Evolutionary conservation across 805 yeast species (phyloP), one percentile per base, ranked within the genome.

Genomic region (Lipomyces spencermartinsiae): DNA sequence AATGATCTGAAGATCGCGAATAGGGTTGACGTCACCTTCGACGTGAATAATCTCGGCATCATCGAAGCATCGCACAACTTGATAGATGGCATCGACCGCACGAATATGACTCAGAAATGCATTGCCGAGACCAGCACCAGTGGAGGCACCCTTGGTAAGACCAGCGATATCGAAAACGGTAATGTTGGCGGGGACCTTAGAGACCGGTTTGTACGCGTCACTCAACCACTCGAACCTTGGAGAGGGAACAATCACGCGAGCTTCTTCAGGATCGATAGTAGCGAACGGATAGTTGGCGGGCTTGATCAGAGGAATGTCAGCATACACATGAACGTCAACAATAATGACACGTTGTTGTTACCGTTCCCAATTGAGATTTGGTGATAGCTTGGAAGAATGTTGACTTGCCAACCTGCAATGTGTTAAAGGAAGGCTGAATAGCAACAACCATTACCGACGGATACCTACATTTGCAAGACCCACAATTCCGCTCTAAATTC

Each of bases 201-300:
- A 71, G 76, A 92, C 90, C 69, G 98, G 94, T 78, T 80, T 79
- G 85, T 92, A 95, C 76, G 90, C 81, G 62, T 86, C 86, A 75
- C 86, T 85, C 63, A 95, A 85, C 70, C 84, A 85, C 76, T 94
- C 97, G 76, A 95, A 88, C 79, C 97, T 88, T 70, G 90, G 86
- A 69, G 97, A 91, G 75, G 97, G 97, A 69, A 95, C 98, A 73
- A 89, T 87, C 64, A 94, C 97, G 79, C 97, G 88, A 59, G 98
- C 97, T 83, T 94, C 97, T 83, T 95, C 98, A 64, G 99, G 98
- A 75, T 94, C 97, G 78, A 92, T 92, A 65, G 99, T 94, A 56
- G 99, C 99, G 79, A 92, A 94, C 33, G 99, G 99, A 80, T 93
- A 94, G 80, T 94, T 94, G 67, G 98, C 99, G 65, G 99, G 98